Evolutionary conservation across 2,329 filamentous ascomycete genomes (phyloP).

Genomic region (Fusarium clavum): DNA sequence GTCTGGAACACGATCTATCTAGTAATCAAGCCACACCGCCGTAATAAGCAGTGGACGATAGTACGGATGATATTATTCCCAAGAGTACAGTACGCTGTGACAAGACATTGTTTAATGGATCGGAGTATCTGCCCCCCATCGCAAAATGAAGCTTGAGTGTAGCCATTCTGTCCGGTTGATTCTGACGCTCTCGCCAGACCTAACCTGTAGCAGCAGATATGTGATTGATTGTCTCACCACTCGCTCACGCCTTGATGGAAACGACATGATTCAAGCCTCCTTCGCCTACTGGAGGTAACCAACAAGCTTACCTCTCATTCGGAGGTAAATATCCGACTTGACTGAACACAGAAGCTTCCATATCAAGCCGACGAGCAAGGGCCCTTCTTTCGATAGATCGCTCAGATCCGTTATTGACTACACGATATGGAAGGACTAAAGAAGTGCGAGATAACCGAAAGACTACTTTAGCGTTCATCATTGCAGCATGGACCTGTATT

Average conservation of each 20-base stretch:
- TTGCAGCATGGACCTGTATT: neutral
- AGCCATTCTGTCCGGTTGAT: neutral
- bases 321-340: neutral
- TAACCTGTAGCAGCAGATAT: neutral
- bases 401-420: neutral
- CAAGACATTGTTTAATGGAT: neutral
- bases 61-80: neutral
- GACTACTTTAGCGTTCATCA: neutral
- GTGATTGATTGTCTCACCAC: conserved; percentile 8
- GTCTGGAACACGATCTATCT: conserved; percentile 23
- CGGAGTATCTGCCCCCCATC: neutral
- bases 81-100: neutral
- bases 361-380: neutral
- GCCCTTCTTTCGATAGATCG: neutral
- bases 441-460: neutral
- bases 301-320: neutral
- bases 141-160: neutral
- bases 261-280: neutral
- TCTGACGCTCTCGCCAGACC: neutral
- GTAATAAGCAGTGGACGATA: neutral
- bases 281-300: neutral
- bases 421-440: neutral
- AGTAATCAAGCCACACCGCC: conserved; percentile 33
- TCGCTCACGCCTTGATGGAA: neutral
- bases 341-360: neutral